Percentiles rank a stretch among this genome's conserved stretches.
These are phyloP conservation scores for Colletotrichum cuscutae DNA, from an alignment of 2,329 filamentous ascomycete genomes.

Conservation along the genomic window DNA sequence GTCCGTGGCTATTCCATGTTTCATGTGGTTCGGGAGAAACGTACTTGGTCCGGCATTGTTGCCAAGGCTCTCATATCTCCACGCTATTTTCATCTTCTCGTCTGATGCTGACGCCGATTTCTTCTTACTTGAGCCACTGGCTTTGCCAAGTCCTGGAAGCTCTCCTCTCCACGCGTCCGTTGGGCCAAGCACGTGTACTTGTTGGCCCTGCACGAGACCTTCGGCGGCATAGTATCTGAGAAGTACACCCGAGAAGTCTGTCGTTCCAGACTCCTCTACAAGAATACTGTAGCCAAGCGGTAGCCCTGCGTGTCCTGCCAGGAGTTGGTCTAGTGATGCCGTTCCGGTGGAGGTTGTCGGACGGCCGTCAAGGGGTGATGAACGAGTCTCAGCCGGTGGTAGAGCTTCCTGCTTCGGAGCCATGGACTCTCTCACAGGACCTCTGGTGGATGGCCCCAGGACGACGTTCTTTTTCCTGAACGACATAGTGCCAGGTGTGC, in stretches of 20 bases:
- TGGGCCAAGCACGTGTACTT: slow-evolving; percentile 85
- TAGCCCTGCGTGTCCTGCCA: slow-evolving; percentile 88
- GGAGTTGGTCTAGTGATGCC: slow-evolving; percentile 81
- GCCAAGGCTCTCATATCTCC: slow-evolving; percentile 88
- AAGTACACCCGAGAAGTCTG: slow-evolving; percentile 88
- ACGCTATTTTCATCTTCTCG: slow-evolving; percentile 98
- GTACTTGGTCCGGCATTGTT: slow-evolving; percentile 33
- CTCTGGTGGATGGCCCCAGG: slow-evolving; percentile 47
- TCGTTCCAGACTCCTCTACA: slow-evolving; percentile 90
- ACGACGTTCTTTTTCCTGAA: slow-evolving; percentile 68
- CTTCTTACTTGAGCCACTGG: slow-evolving; percentile 50
- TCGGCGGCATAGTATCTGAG: slow-evolving; percentile 92
- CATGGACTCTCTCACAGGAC: slow-evolving; percentile 36
- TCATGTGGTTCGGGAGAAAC: background rate
- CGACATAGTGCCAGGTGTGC: slow-evolving; percentile 54
- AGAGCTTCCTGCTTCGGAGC: slow-evolving; percentile 46
- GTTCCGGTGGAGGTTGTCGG: slow-evolving; percentile 93
- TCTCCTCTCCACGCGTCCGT: slow-evolving; percentile 84
- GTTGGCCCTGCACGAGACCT: slow-evolving; percentile 90
- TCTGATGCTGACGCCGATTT: slow-evolving; percentile 52
- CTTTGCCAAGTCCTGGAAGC: slow-evolving; percentile 75
- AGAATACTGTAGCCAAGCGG: slow-evolving; percentile 84
- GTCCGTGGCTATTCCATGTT: too few species aligned
- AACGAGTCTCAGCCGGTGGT: slow-evolving; percentile 68
- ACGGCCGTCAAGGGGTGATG: slow-evolving; percentile 89